Evolutionary conservation across 1,284 basidiomycete genomes (phyloP).

Genomic region (Mycena citricolor): DNA sequence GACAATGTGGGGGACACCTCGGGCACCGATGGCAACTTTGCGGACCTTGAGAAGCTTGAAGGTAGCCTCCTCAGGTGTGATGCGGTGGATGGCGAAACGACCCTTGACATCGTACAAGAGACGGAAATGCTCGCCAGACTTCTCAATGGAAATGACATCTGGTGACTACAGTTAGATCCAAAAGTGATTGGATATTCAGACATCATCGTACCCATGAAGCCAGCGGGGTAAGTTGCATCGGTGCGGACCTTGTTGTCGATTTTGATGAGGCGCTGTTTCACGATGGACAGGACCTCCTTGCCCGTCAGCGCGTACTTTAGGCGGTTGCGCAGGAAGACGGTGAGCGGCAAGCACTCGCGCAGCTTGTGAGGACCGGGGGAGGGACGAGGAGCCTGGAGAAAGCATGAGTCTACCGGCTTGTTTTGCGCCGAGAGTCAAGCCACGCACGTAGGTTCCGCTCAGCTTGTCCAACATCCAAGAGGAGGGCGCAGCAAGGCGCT

Average conservation of each 20-base stretch:
- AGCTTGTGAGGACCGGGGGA: constrained; percentile 99
- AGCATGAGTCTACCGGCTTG: constrained; percentile 12
- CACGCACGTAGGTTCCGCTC: constrained; percentile 92
- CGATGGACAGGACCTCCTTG: constrained; percentile 93
- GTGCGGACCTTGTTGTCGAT: constrained; percentile 99
- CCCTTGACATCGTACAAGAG: constrained; percentile 99
- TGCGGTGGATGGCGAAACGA: constrained; percentile 99
- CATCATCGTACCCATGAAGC: constrained; percentile 84
- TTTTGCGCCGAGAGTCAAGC: constrained; percentile 12
- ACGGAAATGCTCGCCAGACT: constrained; percentile 99
- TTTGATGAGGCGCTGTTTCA: constrained; percentile 97
- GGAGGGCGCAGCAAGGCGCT: constrained; percentile 95
- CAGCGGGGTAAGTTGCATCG: constrained; percentile 94
- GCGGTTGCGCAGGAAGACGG: constrained; percentile 97
- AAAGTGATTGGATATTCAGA: neutral
- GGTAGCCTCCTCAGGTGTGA: constrained; percentile 94
- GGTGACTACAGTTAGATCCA: constrained; percentile 12
- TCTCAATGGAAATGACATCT: constrained; percentile 98
- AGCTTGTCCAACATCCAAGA: constrained; percentile 99
- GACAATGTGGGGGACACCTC: constrained; percentile 95
- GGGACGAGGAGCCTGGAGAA: constrained; percentile 85
- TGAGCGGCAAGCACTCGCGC: constrained; percentile 93
- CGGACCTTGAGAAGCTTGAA: constrained; percentile 99
- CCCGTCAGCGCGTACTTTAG: constrained; percentile 98
- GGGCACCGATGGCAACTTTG: constrained; percentile 88